These are phyloP conservation scores for Pleurotus djamor DNA, from an alignment of 768 basidiomycete genomes.

Conservation along the genomic window DNA sequence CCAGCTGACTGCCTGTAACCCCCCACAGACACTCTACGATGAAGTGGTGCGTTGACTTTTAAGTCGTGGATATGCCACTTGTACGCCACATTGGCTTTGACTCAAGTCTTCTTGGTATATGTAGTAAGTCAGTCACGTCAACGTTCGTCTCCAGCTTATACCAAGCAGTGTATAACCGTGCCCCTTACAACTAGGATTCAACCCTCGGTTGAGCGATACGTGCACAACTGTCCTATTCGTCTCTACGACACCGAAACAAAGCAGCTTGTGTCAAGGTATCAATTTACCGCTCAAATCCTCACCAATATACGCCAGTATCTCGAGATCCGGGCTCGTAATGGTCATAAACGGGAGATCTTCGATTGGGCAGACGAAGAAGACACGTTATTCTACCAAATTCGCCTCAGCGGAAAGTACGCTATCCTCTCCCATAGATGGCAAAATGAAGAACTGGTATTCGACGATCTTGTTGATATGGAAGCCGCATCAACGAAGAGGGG, in stretches of 20 bases:
- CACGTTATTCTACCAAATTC: not conserved
- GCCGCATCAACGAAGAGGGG: not conserved
- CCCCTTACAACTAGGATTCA: not conserved
- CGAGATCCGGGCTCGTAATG: not conserved
- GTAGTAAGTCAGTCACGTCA: not conserved
- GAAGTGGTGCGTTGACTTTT: not conserved
- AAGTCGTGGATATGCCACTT: not conserved
- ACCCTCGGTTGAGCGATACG: not conserved
- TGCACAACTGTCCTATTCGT: not conserved
- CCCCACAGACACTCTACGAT: not conserved
- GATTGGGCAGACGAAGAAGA: not conserved
- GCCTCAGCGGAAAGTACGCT: not conserved
- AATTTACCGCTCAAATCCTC: not conserved
- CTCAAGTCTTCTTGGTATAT: not conserved
- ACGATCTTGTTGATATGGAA: not conserved
- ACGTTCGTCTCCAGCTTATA: not conserved
- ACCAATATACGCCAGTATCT: not conserved
- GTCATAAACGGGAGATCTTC: not conserved
- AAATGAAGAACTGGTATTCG: conserved; percentile 1
- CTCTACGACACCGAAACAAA: not conserved
- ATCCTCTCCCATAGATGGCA: conserved; percentile 7
- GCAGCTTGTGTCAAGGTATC: not conserved
- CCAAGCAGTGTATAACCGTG: too few species aligned
- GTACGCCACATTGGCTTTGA: not conserved
- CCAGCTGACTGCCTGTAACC: not conserved